These are phyloP conservation scores for Trametes meyenii DNA, from an alignment of 768 basidiomycete species.

Conservation along the genomic window DNA sequence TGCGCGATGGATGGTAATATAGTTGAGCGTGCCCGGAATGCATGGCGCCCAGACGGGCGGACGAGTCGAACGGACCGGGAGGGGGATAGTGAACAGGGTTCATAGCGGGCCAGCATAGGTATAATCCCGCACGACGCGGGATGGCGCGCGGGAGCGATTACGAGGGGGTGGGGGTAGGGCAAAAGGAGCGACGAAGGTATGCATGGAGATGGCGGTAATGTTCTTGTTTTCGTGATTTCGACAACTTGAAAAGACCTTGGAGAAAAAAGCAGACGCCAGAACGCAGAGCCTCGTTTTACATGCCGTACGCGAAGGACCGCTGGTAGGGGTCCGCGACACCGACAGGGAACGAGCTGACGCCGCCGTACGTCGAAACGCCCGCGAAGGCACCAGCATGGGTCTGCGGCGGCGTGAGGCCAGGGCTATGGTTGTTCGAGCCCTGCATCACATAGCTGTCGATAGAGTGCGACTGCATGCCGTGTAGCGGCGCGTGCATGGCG, in stretches of 20 bases:
- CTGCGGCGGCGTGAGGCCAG: constrained; percentile 61
- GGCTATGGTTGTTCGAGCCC: constrained; percentile 67
- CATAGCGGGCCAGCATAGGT: constrained; percentile 30
- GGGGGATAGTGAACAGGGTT: constrained; percentile 25
- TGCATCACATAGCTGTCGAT: constrained; percentile 86
- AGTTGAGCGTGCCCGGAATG: constrained; percentile 36
- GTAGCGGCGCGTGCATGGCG: constrained; percentile 40
- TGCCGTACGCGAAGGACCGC: constrained; percentile 75
- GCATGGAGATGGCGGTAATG: constrained; percentile 4
- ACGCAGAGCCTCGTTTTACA: constrained; percentile 50
- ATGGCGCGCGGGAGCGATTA: constrained; percentile 22
- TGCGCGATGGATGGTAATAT: constrained; percentile 42
- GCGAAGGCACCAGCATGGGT: constrained; percentile 58
- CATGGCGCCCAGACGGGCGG: constrained; percentile 18
- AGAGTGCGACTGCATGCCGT: constrained; percentile 61
- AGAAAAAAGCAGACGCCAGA: background rate
- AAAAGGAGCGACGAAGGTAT: constrained; percentile 26
- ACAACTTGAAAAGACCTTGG: background rate
- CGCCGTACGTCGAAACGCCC: constrained; percentile 52
- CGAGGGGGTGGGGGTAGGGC: constrained; percentile 7
- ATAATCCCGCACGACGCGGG: constrained; percentile 26
- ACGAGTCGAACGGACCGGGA: constrained; percentile 6
- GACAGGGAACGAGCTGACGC: constrained; percentile 56
- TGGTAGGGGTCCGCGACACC: constrained; percentile 75
- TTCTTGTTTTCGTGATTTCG: constrained; percentile 14